Conservation (phyloP, 306 rosid genomes). For the Pueraria montana region DNA sequence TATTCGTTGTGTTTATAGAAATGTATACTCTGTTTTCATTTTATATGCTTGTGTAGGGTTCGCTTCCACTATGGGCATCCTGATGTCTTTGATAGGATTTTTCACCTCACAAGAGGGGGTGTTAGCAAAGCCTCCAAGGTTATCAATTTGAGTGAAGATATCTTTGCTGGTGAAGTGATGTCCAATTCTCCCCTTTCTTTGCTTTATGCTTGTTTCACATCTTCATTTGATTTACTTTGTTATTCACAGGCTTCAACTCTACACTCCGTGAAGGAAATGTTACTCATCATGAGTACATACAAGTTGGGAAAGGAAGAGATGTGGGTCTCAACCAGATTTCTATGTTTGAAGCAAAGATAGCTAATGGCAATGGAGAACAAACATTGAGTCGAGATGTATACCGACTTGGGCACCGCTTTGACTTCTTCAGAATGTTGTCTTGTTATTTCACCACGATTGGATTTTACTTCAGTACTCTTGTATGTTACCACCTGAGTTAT, state of each 20-base stretch:
- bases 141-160: constrained; percentile 98
- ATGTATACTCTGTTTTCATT: neutral
- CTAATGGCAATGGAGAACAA: constrained; percentile 99
- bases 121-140: constrained; percentile 97
- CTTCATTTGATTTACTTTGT: constrained; percentile 32
- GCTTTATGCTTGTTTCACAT: constrained; percentile 4
- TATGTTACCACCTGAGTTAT: constrained; percentile 44
- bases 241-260: constrained; percentile 86
- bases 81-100: constrained; percentile 94
- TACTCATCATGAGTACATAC: constrained; percentile 98
- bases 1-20: too few relatives aligned
- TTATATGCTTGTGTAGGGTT: constrained; percentile 69
- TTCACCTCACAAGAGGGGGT: constrained; percentile 97
- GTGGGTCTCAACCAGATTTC: constrained; percentile 99
- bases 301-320: constrained; percentile 98
- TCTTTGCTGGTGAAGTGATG: constrained; percentile 84
- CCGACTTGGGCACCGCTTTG: constrained; percentile 98
- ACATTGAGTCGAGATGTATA: constrained; percentile 95
- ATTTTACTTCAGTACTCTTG: constrained; percentile 96
- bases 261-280: constrained; percentile 98
- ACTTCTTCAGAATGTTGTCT: constrained; percentile 94
- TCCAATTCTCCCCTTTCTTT: constrained; percentile 2
- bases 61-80: constrained; percentile 99
- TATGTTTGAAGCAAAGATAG: constrained; percentile 97
- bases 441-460: constrained; percentile 97